A percentile compares a stretch with the other conserved stretches of the same genome.
Evolutionary conservation across 441 rosid species (phyloP).

Genomic region (Adansonia grandidieri): DNA sequence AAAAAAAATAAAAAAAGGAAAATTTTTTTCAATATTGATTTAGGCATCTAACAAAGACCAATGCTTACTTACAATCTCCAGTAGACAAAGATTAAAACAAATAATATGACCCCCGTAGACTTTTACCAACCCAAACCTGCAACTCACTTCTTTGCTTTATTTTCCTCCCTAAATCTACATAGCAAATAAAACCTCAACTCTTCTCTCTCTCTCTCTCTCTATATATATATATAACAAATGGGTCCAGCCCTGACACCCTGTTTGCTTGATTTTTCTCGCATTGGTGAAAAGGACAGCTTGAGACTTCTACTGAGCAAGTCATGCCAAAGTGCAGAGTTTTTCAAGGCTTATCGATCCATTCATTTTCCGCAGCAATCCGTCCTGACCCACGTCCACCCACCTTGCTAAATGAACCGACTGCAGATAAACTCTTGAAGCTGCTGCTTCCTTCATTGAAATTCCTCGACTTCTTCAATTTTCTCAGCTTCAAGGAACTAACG

Average conservation of each 20-base stretch:
- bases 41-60: slow-evolving; percentile 27
- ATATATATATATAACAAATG: slow-evolving; percentile 23
- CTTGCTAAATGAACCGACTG: slow-evolving; percentile 53
- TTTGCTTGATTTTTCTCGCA: slow-evolving; percentile 11
- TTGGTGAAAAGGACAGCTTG: not conserved
- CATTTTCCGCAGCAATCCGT: slow-evolving; percentile 70
- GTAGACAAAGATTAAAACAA: slow-evolving; percentile 50
- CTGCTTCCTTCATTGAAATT: slow-evolving; percentile 93
- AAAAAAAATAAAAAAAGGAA: slow-evolving; percentile 30
- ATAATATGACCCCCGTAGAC: slow-evolving; percentile 18
- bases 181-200: slow-evolving; percentile 34
- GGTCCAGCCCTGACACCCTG: slow-evolving; percentile 33
- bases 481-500: slow-evolving; percentile 63
- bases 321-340: not conserved
- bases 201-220: slow-evolving; percentile 5
- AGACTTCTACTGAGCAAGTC: not conserved
- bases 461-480: slow-evolving; percentile 66
- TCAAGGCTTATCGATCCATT: slow-evolving; percentile 62
- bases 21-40: slow-evolving; percentile 15
- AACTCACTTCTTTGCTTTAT: slow-evolving; percentile 51
- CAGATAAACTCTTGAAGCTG: slow-evolving; percentile 85
- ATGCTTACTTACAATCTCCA: slow-evolving; percentile 44
- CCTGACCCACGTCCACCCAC: slow-evolving; percentile 85
- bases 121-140: slow-evolving; percentile 54
- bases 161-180: slow-evolving; percentile 53